Conservation (phyloP, 2,329 filamentous ascomycete genomes). For the Delphinella strobiligena region DNA sequence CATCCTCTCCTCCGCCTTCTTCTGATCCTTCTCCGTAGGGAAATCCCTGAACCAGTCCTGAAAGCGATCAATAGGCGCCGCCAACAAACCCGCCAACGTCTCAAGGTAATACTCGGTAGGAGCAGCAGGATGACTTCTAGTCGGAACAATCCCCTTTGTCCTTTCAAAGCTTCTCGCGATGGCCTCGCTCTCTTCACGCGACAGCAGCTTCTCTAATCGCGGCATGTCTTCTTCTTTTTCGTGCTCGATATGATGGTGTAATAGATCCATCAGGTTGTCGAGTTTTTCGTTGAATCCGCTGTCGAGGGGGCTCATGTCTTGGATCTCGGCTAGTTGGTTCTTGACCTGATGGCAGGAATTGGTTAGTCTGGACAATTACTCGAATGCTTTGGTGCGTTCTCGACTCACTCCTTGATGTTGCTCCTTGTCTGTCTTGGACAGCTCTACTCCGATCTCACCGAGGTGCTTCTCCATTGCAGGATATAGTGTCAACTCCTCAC, state of each 20-base stretch:
- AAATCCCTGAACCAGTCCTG: constrained; percentile 26
- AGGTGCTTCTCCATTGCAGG: constrained; percentile 26
- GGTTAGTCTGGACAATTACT: not conserved
- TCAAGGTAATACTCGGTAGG: constrained; percentile 10
- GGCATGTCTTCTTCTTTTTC: constrained; percentile 15
- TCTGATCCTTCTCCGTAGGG: constrained; percentile 44
- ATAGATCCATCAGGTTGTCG: constrained; percentile 10
- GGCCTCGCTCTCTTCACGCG: constrained; percentile 10
- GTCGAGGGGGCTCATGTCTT: constrained; percentile 12
- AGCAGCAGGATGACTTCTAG: constrained; percentile 11
- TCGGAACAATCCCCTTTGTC: constrained; percentile 13
- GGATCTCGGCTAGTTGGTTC: constrained; percentile 12
- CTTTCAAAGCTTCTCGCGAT: constrained; percentile 12
- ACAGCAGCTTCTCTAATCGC: constrained; percentile 11
- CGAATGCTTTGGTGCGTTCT: constrained; percentile 9
- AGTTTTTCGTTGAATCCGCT: constrained; percentile 12
- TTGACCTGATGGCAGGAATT: constrained; percentile 12
- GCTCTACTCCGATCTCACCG: constrained; percentile 17
- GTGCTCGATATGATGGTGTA: constrained; percentile 14
- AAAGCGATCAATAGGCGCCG: constrained; percentile 15
- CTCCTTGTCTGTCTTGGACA: constrained; percentile 21
- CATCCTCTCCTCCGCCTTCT: not conserved
- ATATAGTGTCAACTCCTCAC: constrained; percentile 35
- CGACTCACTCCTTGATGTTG: constrained; percentile 18
- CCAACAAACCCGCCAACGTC: constrained; percentile 12